A percentile compares a stretch with the other conserved stretches of the same genome.
Conservation (phyloP, 1,284 basidiomycete species). For the Sutorius eximius region DNA sequence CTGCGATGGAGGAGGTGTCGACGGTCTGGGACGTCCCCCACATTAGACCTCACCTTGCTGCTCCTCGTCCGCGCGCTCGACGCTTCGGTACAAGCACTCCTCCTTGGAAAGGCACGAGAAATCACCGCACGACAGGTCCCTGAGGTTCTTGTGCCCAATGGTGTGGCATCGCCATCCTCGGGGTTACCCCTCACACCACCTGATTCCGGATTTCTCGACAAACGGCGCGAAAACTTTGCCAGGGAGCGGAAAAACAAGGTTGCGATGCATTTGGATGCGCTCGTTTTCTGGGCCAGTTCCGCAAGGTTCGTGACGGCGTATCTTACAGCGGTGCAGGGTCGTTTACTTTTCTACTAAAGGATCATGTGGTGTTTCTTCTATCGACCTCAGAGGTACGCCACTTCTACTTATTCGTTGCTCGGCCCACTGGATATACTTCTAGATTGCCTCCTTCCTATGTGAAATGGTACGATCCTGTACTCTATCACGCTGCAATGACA, state of each 20-base stretch:
- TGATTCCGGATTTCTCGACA: slow-evolving; percentile 3
- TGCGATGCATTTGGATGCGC: slow-evolving; percentile 55
- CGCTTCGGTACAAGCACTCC: slow-evolving; percentile 47
- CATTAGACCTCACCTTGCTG: slow-evolving; percentile 66
- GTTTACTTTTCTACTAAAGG: slow-evolving; percentile 37
- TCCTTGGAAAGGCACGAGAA: slow-evolving; percentile 8
- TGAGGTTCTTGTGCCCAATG: background rate
- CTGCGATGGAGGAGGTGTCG: slow-evolving; percentile 42
- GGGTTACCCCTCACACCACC: background rate
- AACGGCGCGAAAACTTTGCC: slow-evolving; percentile 6
- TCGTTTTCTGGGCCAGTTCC: slow-evolving; percentile 73
- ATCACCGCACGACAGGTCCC: background rate
- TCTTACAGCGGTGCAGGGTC: background rate
- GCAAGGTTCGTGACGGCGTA: slow-evolving; percentile 52
- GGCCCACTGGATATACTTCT: slow-evolving; percentile 5
- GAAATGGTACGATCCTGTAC: slow-evolving; percentile 48
- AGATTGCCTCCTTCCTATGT: slow-evolving; percentile 73
- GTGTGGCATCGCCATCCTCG: background rate
- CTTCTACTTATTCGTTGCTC: background rate
- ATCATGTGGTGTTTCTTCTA: slow-evolving; percentile 88
- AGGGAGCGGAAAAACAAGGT: slow-evolving; percentile 18
- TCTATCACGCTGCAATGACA: background rate
- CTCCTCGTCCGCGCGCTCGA: slow-evolving; percentile 71
- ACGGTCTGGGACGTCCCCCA: slow-evolving; percentile 43
- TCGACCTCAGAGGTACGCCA: slow-evolving; percentile 57